Base-by-base conservation (phyloP, 495 filamentous ascomycete species). In the Neurospora hispaniola region DNA sequence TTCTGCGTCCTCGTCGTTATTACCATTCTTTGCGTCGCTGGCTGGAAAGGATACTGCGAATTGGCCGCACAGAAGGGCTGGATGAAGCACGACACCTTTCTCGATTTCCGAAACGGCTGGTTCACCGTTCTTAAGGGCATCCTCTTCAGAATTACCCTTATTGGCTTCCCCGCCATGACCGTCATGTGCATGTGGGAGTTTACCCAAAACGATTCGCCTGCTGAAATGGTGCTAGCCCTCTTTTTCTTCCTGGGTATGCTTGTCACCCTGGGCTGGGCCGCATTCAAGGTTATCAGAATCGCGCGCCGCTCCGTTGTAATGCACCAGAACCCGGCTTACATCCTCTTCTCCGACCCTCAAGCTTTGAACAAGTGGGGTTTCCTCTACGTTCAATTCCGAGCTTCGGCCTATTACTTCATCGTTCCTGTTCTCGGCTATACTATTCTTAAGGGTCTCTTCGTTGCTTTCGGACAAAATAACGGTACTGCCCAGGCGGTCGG, bases 291-390 rank as follows among this genome's bases (percentile, higher is more conserved):
- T 72, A 91, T 96, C 77, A 87, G 88, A 44, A 90, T 99, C 71
- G 96, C 96, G 20, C 93, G 91, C 76, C 92, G 93, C 71, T 98
- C 95, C 27, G 90, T 97, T 73, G 83, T 87, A 12, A 93, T 97
- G 90, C 96, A 99, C 87, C 94, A 94, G 81, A 99, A 98, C 83
- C 95, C 96, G 27, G 96, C 94, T 48, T 98, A 97, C 78, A 98
- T 98, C 78, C 89, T 99, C 43, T 99, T 96, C 85, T 97, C 96
- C 18, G 96, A 99, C 78, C 94, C 95, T 16, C 87, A 92, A 71
- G 90, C 92, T 43, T 85, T 99, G 74, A 98, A 99, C 88, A 97
- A 97, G 85, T 98, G 95, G 96, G 96, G 96, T 35, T 99, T 98
- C 84, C 86, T 99, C 62, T 99, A 99, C 81, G 93, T 99, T 70